Conservation (phyloP, 1,284 basidiomycete species). For the Ustilago hordei region DNA sequence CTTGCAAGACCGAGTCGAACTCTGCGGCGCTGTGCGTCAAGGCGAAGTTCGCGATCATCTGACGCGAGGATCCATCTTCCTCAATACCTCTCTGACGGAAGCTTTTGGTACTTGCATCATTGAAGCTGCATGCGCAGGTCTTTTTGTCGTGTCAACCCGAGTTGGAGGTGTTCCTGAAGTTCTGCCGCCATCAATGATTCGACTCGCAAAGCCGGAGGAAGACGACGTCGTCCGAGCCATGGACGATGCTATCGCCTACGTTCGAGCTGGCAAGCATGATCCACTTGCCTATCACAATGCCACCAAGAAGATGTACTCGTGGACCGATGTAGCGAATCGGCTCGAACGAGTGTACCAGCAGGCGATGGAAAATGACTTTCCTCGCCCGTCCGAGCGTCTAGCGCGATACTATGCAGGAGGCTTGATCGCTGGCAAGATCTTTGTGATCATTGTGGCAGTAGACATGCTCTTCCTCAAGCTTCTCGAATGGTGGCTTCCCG, state of each 20-base stretch:
- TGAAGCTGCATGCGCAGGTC: slow-evolving; percentile 92
- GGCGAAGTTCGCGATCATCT: slow-evolving; percentile 86
- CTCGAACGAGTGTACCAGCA: slow-evolving; percentile 85
- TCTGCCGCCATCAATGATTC: slow-evolving; percentile 90
- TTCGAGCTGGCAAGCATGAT: slow-evolving; percentile 80
- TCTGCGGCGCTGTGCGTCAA: slow-evolving; percentile 84
- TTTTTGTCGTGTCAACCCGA: slow-evolving; percentile 92
- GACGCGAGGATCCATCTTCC: slow-evolving; percentile 84
- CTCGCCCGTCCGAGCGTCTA: slow-evolving; percentile 47
- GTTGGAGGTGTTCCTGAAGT: slow-evolving; percentile 98
- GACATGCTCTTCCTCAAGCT: slow-evolving; percentile 82
- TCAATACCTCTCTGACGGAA: slow-evolving; percentile 96
- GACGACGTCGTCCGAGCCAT: slow-evolving; percentile 86
- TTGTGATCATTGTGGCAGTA: slow-evolving; percentile 81
- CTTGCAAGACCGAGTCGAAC: slow-evolving; percentile 88
- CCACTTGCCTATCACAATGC: slow-evolving; percentile 81
- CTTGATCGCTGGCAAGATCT: slow-evolving; percentile 80
- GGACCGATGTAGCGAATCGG: slow-evolving; percentile 82
- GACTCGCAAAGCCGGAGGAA: slow-evolving; percentile 90
- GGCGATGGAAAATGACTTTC: slow-evolving; percentile 73
- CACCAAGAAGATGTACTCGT: slow-evolving; percentile 86
- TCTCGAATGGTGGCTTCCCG: slow-evolving; percentile 72
- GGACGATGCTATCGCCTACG: slow-evolving; percentile 80
- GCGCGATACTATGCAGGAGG: slow-evolving; percentile 76
- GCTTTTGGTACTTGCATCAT: slow-evolving; percentile 95